Evolutionary conservation across 345 rosid genomes (phyloP).

Genomic region (Heritiera fomes): DNA sequence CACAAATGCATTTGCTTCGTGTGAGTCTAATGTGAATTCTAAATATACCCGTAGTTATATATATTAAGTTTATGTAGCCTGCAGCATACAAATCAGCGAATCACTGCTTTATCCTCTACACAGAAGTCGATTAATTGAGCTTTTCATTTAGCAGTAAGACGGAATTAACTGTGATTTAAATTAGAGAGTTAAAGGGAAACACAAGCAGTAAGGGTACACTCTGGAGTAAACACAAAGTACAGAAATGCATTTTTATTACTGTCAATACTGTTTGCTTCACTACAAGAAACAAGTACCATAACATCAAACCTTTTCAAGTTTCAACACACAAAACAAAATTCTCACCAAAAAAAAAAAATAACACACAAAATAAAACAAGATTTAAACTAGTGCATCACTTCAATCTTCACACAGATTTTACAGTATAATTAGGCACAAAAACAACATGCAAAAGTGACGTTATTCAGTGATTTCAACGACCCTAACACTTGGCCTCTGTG

Average conservation of each 20-base stretch:
- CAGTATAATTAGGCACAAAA: background rate
- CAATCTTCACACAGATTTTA: background rate
- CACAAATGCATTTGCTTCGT: too few species aligned
- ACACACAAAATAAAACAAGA: too few species aligned
- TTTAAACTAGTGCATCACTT: background rate
- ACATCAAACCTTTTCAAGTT: too few species aligned
- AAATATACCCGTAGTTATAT: too few species aligned
- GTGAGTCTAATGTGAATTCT: background rate
- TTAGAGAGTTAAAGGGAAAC: background rate
- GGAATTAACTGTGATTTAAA: background rate
- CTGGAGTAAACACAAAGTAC: background rate
- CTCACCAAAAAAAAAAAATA: too few species aligned
- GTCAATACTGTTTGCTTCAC: background rate
- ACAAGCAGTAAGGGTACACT: background rate
- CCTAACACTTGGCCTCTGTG: background rate
- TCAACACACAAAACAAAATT: too few species aligned
- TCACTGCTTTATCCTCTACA: background rate
- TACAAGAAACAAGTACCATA: too few species aligned
- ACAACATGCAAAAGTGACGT: background rate
- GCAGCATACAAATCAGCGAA: background rate
- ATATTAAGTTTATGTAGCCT: background rate
- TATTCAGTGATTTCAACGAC: slow-evolving; percentile 20
- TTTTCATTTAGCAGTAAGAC: background rate
- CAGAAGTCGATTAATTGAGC: background rate
- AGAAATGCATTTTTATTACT: background rate